These are phyloP conservation scores for Podospora pseudoanserina DNA, from an alignment of 495 filamentous ascomycete species.

Conservation along the genomic window DNA sequence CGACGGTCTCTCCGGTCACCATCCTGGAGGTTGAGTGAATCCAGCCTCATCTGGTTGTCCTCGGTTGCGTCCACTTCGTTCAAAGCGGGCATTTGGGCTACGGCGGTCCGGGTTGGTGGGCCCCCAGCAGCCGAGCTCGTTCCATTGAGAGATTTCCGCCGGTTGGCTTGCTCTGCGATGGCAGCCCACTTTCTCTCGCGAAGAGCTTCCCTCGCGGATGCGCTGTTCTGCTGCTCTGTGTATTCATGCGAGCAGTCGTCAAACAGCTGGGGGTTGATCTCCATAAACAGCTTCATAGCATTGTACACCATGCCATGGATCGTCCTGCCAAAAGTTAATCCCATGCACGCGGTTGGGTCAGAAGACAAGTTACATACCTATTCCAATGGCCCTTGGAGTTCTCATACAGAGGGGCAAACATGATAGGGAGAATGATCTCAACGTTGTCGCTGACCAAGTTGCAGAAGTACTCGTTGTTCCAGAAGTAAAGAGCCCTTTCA, in stretches of 20 bases:
- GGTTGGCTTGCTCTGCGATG: constrained; percentile 73
- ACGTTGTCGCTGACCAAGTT: constrained; percentile 99
- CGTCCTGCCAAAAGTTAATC: constrained; percentile 55
- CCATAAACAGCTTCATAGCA: constrained; percentile 99
- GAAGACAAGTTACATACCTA: constrained; percentile 54
- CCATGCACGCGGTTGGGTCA: too few species aligned
- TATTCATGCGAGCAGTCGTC: constrained; percentile 98
- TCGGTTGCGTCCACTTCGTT: constrained; percentile 75
- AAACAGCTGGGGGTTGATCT: constrained; percentile 97
- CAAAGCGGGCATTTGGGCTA: constrained; percentile 37
- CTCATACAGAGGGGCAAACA: constrained; percentile 98
- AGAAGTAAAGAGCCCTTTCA: constrained; percentile 96
- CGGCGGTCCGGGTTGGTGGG: constrained; percentile 17
- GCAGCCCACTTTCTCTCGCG: constrained; percentile 84
- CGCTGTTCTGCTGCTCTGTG: constrained; percentile 90
- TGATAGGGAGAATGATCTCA: constrained; percentile 95
- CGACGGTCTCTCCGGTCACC: constrained; percentile 45
- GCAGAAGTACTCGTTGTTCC: constrained; percentile 99
- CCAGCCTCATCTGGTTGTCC: constrained; percentile 78
- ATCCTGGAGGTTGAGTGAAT: constrained; percentile 81
- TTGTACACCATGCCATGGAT: constrained; percentile 99
- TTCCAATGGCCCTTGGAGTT: constrained; percentile 99
- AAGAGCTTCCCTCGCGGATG: constrained; percentile 68
- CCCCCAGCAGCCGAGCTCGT: constrained; percentile 8
- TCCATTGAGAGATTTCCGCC: constrained; percentile 44